Evolutionary conservation across 331 rosid genomes (phyloP).

Genomic region (Arachis monticola): DNA sequence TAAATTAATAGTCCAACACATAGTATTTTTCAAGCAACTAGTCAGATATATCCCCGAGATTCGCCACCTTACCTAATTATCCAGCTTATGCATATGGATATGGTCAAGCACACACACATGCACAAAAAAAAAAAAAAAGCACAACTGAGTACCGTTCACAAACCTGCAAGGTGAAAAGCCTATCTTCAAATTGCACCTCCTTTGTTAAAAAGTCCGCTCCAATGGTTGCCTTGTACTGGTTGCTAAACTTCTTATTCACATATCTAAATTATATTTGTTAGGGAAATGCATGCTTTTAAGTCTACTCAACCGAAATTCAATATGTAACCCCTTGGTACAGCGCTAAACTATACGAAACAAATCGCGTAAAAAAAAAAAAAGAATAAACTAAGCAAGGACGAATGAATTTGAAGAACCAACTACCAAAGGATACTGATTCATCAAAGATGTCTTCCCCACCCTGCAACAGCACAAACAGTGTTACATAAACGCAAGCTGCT

Average conservation of each 20-base stretch:
- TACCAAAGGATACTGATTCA: constrained; percentile 94
- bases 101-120: not conserved
- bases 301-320: not conserved
- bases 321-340: not conserved
- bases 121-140: constrained; percentile 31
- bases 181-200: constrained; percentile 98
- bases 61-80: too few species aligned
- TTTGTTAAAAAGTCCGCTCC: constrained; percentile 98
- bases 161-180: constrained; percentile 99
- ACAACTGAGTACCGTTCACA: constrained; percentile 16
- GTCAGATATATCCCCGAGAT: too few species aligned
- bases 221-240: constrained; percentile 97
- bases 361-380: not conserved
- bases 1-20: constrained; percentile 13
- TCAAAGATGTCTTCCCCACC: constrained; percentile 99
- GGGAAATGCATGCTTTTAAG: constrained; percentile 31
- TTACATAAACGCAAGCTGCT: constrained; percentile 24
- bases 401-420: not conserved
- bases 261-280: constrained; percentile 65
- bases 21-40: not conserved
- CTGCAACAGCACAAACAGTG: constrained; percentile 55
- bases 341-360: constrained; percentile 2
- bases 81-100: too few species aligned
- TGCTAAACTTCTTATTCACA: constrained; percentile 97
- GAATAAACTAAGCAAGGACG: constrained; percentile 9